A percentile compares a stretch with the other conserved stretches of the same genome.
Conservation (phyloP, 768 basidiomycete species). For the Trametes sanguinea region DNA sequence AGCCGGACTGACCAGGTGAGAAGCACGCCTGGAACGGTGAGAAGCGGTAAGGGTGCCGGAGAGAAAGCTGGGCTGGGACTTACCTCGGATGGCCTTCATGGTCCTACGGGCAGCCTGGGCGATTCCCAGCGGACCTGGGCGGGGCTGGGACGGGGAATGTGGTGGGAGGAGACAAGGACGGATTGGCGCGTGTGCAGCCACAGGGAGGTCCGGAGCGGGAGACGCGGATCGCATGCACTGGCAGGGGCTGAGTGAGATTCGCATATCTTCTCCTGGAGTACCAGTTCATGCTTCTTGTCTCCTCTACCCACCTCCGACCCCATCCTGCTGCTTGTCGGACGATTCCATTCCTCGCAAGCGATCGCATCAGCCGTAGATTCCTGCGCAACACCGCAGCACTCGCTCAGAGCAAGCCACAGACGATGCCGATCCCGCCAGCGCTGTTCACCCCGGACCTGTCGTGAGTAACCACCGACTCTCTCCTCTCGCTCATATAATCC, state of each 20-base stretch:
- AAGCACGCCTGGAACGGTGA: constrained; percentile 51
- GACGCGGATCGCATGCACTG: not conserved
- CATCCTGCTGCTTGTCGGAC: not conserved
- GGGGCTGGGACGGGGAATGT: constrained; percentile 1
- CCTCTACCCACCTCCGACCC: not conserved
- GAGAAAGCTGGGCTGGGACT: constrained; percentile 22
- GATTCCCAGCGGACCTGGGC: constrained; percentile 3
- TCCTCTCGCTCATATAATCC: not conserved
- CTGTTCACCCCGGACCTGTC: constrained; percentile 29
- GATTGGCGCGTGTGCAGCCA: constrained; percentile 16
- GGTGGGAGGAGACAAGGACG: constrained; percentile 11
- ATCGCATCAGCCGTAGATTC: not conserved
- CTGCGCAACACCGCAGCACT: not conserved
- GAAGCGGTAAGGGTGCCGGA: constrained; percentile 7
- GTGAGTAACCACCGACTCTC: constrained; percentile 21
- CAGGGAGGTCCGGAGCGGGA: constrained; percentile 8
- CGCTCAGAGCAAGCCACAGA: constrained; percentile 4
- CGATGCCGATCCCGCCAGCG: constrained; percentile 32
- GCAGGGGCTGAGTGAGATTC: constrained; percentile 3
- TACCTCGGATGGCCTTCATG: constrained; percentile 71
- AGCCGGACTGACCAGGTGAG: constrained; percentile 57
- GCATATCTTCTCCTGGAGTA: not conserved
- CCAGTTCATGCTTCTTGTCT: constrained; percentile 14
- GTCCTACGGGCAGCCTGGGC: constrained; percentile 3
- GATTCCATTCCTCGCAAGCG: not conserved